Evolutionary conservation across 345 rosid species (phyloP), one percentile per base, ranked within the genome.

Genomic region (Ricinus communis): DNA sequence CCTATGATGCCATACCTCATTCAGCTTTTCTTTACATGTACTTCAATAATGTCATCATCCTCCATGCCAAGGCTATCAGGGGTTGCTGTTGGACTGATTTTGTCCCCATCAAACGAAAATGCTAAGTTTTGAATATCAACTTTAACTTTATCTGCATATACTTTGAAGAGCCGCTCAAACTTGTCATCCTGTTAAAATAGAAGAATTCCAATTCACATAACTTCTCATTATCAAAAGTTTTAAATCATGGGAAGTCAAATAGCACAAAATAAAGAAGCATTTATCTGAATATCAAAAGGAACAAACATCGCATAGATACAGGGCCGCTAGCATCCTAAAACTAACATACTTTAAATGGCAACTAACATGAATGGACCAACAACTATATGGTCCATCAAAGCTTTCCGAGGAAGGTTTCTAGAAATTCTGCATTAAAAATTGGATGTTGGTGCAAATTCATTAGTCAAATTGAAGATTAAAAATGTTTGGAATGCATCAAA

Each of bases 21-120:
- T 90, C 85, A 89, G 53, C 82, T 77, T 58, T 83, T 82, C 83
- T 80, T 90, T 40, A 57, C 62, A 76, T 83, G 83, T 64, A 90
- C 98, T 86, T 90, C 96, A 70, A 94, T 85, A 57, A 91, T 88
- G 82, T 94, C 98, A 40, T 85, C 78, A n/a, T 94, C 96, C 70
- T 94, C 98, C 97, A 94, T 88, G 18, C 79, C 98, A 49, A 94
- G 95, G 74, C 82, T 70, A 62, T 71, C 74, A 45, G 98, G 98
- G 25, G 97, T 92, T 24, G 84, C 84, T 2, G 84, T 51, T 28
- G 89, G 88, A 82, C 75, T 75, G 45, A 94, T 75, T 82, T 85
- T 87, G 58, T 89, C 93, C 64, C 98, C 98, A 57, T 94, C 98
- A 71, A 94, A 91, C 18, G 74, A 72, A 81, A 92, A 94, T 31